These are phyloP conservation scores for Parsonsia alboflavescens DNA, from an alignment of 257 asterid genomes.

Conservation along the genomic window DNA sequence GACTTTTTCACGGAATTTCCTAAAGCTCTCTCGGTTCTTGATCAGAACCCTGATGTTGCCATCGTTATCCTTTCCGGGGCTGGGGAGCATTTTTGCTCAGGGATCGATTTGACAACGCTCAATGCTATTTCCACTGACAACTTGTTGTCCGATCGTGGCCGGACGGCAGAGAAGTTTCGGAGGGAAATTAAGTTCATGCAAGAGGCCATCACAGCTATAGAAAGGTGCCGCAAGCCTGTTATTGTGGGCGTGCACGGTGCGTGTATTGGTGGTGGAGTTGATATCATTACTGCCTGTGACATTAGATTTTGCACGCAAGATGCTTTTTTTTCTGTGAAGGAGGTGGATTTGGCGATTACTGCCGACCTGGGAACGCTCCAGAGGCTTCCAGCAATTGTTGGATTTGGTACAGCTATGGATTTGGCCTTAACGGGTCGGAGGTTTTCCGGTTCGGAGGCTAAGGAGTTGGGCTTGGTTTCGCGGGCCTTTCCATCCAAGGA, in stretches of 20 bases:
- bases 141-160: conserved; percentile 38
- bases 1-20: conserved; percentile 85
- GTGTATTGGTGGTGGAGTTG: conserved; percentile 85
- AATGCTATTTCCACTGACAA: conserved; percentile 5
- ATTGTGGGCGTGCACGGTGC: conserved; percentile 76
- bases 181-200: conserved; percentile 57
- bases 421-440: conserved; percentile 70
- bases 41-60: conserved; percentile 52
- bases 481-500: conserved; percentile 42
- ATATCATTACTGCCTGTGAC: conserved; percentile 77
- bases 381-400: conserved; percentile 82
- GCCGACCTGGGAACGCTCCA: conserved; percentile 93
- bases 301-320: conserved; percentile 52
- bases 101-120: conserved; percentile 57
- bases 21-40: conserved; percentile 59
- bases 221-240: conserved; percentile 88
- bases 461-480: conserved; percentile 62
- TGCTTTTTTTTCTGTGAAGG: conserved; percentile 68
- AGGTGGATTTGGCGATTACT: conserved; percentile 74
- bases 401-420: conserved; percentile 85
- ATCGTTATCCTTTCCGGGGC: conserved; percentile 58
- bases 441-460: conserved; percentile 66
- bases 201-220: conserved; percentile 61
- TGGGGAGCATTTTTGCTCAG: conserved; percentile 80
- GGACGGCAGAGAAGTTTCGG: conserved; percentile 55